phyloP scores from a whole-genome alignment of 805 yeast genomes.

The Metschnikowia continentalis region DNA sequence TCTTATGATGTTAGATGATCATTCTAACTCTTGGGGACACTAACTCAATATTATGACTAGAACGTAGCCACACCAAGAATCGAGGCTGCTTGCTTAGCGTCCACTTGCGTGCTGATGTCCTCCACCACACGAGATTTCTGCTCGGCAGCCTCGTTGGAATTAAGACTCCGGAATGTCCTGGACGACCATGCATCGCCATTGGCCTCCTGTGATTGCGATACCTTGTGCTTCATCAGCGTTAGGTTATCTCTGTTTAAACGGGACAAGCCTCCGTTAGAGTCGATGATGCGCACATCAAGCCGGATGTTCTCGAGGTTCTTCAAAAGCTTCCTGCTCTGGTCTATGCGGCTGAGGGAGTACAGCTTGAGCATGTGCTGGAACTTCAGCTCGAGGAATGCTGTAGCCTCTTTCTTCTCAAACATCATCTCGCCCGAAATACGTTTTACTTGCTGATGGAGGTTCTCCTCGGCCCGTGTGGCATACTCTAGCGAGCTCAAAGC shows the following conservation, averaged over 20 bases:
- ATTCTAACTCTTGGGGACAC: too few species aligned
- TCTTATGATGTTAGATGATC: too few species aligned
- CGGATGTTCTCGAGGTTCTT: constrained; percentile 68
- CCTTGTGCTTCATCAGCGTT: constrained; percentile 41
- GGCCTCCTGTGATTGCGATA: constrained; percentile 40
- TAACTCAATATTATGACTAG: constrained; percentile 18
- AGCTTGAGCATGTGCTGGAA: constrained; percentile 52
- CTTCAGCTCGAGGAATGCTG: constrained; percentile 54
- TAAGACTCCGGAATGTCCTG: constrained; percentile 34
- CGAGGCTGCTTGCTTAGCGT: constrained; percentile 81
- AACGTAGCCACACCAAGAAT: constrained; percentile 75
- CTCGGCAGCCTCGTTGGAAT: constrained; percentile 24
- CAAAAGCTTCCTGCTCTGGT: constrained; percentile 78
- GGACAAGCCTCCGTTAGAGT: constrained; percentile 74
- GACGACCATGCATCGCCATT: constrained; percentile 45
- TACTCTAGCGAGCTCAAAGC: constrained; percentile 76
- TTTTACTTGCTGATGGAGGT: constrained; percentile 69
- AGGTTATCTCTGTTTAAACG: constrained; percentile 73
- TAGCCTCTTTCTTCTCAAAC: constrained; percentile 60
- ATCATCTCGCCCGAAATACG: constrained; percentile 84
- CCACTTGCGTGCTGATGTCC: constrained; percentile 40
- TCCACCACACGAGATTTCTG: constrained; percentile 8
- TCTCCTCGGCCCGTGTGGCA: constrained; percentile 73
- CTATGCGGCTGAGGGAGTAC: constrained; percentile 68
- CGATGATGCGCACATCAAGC: constrained; percentile 68